A percentile compares a stretch with the other conserved stretches of the same genome.
Conservation (phyloP, 257 asterid species). For the Galeopsis tetrahit region DNA sequence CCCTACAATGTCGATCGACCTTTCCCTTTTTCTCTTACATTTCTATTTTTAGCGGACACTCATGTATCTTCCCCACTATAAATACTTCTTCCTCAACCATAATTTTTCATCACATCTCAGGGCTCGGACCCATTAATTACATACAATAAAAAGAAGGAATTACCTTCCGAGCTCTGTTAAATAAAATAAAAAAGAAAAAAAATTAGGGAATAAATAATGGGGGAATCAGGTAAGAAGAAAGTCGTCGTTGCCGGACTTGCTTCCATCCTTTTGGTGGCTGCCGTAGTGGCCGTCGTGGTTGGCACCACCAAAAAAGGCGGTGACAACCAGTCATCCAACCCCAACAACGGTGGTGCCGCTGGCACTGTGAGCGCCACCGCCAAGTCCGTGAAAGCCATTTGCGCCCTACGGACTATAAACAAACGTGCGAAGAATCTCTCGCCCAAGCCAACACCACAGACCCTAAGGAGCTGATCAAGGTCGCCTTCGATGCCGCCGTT, state of each 20-base stretch:
- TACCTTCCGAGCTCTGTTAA: constrained; percentile 1
- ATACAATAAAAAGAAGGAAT: background rate
- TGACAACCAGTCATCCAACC: background rate
- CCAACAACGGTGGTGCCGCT: background rate
- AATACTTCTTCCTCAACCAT: background rate
- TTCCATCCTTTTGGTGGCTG: background rate
- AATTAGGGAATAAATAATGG: constrained; percentile 25
- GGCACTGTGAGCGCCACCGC: background rate
- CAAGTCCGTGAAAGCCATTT: constrained; percentile 54
- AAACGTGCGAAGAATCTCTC: constrained; percentile 53
- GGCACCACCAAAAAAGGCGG: background rate
- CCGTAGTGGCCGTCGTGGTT: constrained; percentile 38
- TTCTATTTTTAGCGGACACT: constrained; percentile 2
- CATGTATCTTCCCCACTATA: background rate
- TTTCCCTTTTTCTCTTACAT: background rate
- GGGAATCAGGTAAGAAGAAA: constrained; percentile 37
- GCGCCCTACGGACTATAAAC: constrained; percentile 65
- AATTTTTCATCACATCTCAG: background rate
- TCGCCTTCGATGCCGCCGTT: constrained; percentile 47
- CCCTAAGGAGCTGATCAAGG: constrained; percentile 61
- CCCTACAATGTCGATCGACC: background rate
- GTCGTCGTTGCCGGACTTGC: constrained; percentile 25
- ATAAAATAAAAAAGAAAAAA: background rate
- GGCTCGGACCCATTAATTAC: background rate
- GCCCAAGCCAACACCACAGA: constrained; percentile 52